Evolutionary conservation across 805 yeast species (phyloP), one percentile per base, ranked within the genome.

Genomic region (Priceomyces fermenticarens): DNA sequence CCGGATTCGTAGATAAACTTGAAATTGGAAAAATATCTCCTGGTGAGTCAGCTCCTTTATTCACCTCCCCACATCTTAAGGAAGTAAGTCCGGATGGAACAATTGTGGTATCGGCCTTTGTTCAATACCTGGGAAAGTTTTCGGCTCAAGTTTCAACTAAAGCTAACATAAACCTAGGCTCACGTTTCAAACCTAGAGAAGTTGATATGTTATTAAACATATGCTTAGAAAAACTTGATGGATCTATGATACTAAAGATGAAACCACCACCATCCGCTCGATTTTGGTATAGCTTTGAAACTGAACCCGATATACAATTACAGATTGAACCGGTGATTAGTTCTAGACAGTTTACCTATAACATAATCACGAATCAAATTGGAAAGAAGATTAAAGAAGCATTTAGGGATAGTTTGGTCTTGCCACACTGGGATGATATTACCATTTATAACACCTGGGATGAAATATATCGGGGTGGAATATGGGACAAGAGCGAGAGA

Each of bases 221-320:
- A 1, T 81, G 83, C 1, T 62, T 91, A 36, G 77, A 77, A 41
- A 78, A 73, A 50, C 50, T 93, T 3, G 80, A 82, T 38, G 99
- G 99, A 0, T 85, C 85, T 1, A 48, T 91, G 42, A 55, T 85
- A 0, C 53, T 90, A 14, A 67, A 77, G 31, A 57, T 91, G 27
- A 93, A 93, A 56, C 88, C 95, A 1, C 96, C 97, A 2, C 98
- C 99, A 7, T 82, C 96, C 1, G 81, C 80, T 39, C 75, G 99
- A 53, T 54, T 93, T 1, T 93, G 99, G 99, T 93, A 88, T 56
- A 78, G 87, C 2, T 93, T 89, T 59, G 85, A 80, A 46, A 62
- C 75, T 9, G 87, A 83, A 75, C 99, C 99, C 0, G 69, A 73
- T 7, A 62, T 91, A 55, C 84, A 81, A 41, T 58, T 91, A 44